Percentiles rank a stretch among this genome's conserved stretches.
Conservation (phyloP, 306 rosid genomes). For the Pterocarpus macrocarpus region DNA sequence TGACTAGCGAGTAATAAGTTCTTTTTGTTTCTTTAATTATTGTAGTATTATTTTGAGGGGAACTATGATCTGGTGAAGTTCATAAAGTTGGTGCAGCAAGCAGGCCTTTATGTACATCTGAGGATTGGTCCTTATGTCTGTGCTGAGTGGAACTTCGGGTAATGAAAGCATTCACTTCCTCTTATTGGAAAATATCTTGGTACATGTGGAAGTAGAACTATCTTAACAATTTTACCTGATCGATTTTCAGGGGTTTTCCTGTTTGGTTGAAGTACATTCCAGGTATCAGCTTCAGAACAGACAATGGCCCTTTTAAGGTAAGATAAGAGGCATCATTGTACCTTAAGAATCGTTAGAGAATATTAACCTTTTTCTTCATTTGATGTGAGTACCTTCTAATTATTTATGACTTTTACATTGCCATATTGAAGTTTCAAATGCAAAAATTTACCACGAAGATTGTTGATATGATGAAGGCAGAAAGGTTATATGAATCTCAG, state of each 20-base stretch:
- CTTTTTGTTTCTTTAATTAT: neutral
- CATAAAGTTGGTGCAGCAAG: constrained; percentile 88
- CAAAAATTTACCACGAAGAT: constrained; percentile 86
- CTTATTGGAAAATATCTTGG: constrained; percentile 4
- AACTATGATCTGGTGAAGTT: constrained; percentile 95
- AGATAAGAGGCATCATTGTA: constrained; percentile 35
- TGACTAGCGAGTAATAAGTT: constrained; percentile 11
- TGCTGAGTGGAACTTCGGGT: constrained; percentile 99
- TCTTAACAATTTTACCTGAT: constrained; percentile 30
- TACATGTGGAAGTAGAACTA: constrained; percentile 37
- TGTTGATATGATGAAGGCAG: constrained; percentile 91
- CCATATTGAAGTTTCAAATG: constrained; percentile 74
- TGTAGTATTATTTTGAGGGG: constrained; percentile 92
- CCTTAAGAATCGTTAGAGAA: constrained; percentile 10
- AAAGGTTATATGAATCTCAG: constrained; percentile 78
- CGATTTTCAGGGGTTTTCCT: constrained; percentile 86
- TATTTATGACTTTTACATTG: constrained; percentile 45
- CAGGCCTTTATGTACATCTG: constrained; percentile 90
- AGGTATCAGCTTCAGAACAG: constrained; percentile 92
- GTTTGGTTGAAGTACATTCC: constrained; percentile 98
- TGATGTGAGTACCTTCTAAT: constrained; percentile 21
- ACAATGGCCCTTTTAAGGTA: constrained; percentile 94
- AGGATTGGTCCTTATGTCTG: constrained; percentile 99
- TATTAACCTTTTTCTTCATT: constrained; percentile 23
- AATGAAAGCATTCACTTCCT: constrained; percentile 39